Evolutionary conservation across 23 red algal species (phyloP).

Genomic region (Gracilaria domingensis): DNA sequence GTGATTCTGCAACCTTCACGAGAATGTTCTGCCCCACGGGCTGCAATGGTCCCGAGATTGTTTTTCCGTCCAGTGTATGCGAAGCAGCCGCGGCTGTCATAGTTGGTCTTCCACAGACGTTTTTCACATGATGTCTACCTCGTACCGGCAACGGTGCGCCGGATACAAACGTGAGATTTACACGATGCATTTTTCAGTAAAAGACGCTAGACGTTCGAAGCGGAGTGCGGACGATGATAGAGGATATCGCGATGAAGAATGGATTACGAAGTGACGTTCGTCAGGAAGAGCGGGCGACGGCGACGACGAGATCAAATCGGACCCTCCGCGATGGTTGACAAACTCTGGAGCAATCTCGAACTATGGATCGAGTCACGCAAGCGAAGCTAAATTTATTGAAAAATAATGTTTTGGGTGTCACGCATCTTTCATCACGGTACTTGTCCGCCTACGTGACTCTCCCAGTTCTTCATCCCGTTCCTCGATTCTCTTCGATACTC

Average conservation of each 20-base stretch:
- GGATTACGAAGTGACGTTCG: not conserved
- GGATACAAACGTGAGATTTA: not conserved
- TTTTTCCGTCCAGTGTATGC: conserved; percentile 73
- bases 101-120: not conserved
- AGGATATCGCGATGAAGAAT: not conserved
- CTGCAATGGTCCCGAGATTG: conserved; percentile 62
- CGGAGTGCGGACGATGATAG: not conserved
- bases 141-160: not conserved
- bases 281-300: not conserved
- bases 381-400: not conserved
- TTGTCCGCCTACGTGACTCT: too few relatives aligned
- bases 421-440: not conserved
- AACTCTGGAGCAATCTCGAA: not conserved
- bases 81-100: conserved; percentile 63
- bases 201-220: not conserved
- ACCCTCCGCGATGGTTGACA: not conserved
- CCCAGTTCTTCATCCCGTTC: too few relatives aligned
- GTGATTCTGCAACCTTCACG: conserved; percentile 81
- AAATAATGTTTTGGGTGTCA: not conserved
- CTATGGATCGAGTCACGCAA: not conserved
- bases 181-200: not conserved
- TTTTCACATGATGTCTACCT: not conserved
- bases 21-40: conserved; percentile 83
- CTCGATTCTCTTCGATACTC: too few relatives aligned
- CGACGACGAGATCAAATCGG: conserved; percentile 43